These are phyloP conservation scores for Musa balbisiana DNA, from an alignment of 202 grass and related monocot species.

Conservation along the genomic window DNA sequence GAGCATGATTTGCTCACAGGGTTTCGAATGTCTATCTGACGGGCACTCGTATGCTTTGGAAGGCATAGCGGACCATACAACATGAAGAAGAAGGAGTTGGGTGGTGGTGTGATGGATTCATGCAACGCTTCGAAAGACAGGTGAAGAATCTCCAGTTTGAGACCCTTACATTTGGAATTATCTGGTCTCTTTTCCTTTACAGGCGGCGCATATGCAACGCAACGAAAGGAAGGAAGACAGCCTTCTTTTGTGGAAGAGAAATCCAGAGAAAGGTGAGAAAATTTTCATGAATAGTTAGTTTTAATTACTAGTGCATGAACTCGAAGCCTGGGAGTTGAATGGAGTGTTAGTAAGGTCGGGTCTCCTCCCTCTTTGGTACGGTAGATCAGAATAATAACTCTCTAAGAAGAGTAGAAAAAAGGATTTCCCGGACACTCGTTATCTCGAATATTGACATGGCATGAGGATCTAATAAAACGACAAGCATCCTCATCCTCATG, in stretches of 20 bases:
- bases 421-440: neutral
- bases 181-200: neutral
- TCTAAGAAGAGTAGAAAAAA: neutral
- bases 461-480: too few relatives aligned
- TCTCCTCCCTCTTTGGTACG: too few relatives aligned
- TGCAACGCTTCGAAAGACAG: neutral
- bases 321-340: too few relatives aligned
- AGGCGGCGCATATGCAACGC: neutral
- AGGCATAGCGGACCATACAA: too few relatives aligned
- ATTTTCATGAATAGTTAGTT: too few relatives aligned
- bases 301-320: too few relatives aligned
- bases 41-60: neutral
- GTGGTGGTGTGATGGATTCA: neutral
- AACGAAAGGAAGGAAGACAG: neutral
- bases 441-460: too few relatives aligned
- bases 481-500: too few relatives aligned
- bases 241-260: neutral
- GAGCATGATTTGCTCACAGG: neutral
- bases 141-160: neutral
- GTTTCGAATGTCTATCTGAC: conserved; percentile 1
- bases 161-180: conserved; percentile 3
- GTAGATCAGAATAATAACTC: neutral
- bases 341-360: too few relatives aligned
- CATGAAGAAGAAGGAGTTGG: neutral
- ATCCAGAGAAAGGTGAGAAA: too few relatives aligned